These are phyloP conservation scores for Stemphylium vesicarium DNA, from an alignment of 2,329 filamentous ascomycete species.

Conservation along the genomic window DNA sequence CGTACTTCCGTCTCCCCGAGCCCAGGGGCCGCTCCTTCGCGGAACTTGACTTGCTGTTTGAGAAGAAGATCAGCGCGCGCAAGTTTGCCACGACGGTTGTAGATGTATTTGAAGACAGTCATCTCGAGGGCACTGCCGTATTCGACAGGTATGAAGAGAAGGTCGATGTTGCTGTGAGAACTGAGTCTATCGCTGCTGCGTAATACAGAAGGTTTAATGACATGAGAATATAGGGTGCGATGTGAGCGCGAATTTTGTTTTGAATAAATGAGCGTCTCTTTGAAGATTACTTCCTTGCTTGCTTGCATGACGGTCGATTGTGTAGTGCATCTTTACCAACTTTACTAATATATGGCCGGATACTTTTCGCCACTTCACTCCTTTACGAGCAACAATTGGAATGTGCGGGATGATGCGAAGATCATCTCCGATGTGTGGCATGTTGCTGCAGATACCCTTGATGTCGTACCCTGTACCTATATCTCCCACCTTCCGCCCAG, in stretches of 20 bases:
- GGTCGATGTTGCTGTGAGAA: constrained; percentile 31
- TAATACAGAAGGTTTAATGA: constrained; percentile 12
- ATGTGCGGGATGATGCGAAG: too few relatives aligned
- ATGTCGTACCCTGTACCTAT: too few relatives aligned
- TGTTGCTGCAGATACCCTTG: too few relatives aligned
- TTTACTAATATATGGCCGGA: too few relatives aligned
- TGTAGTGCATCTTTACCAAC: too few relatives aligned
- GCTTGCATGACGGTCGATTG: too few relatives aligned
- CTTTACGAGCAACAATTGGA: too few relatives aligned
- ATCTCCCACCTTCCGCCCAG: too few relatives aligned
- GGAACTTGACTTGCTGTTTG: constrained; percentile 85
- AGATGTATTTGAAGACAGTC: constrained; percentile 58
- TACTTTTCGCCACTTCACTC: too few relatives aligned
- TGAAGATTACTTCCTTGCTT: not conserved
- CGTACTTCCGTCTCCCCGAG: constrained; percentile 81
- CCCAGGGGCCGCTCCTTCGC: constrained; percentile 81
- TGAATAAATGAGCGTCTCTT: not conserved
- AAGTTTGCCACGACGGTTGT: constrained; percentile 69
- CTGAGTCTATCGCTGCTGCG: constrained; percentile 24
- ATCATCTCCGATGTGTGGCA: too few relatives aligned
- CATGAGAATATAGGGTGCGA: constrained; percentile 5
- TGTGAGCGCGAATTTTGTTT: not conserved
- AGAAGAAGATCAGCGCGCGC: constrained; percentile 71
- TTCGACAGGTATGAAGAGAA: constrained; percentile 48
- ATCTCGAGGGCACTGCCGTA: constrained; percentile 34